Conservation (phyloP, 2,329 filamentous ascomycete genomes). For the Orbilia ellipsospora region DNA sequence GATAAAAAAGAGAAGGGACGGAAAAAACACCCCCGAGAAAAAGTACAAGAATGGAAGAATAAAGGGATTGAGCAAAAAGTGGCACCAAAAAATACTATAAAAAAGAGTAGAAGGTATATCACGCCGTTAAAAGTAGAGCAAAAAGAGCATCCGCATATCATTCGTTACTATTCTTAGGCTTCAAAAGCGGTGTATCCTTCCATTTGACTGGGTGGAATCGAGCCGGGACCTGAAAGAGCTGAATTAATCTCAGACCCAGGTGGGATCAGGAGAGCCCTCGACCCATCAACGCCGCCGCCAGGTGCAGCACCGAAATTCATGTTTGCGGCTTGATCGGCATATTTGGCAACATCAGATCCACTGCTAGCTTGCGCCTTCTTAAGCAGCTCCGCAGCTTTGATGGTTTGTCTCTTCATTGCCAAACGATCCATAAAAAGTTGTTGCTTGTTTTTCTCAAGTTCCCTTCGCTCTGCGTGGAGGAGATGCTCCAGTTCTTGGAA, state of each 20-base stretch:
- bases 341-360: constrained; percentile 61
- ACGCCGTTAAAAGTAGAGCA: constrained; percentile 22
- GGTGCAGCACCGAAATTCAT: constrained; percentile 42
- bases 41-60: constrained; percentile 29
- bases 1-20: constrained; percentile 7
- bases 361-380: constrained; percentile 65
- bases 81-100: constrained; percentile 2
- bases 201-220: constrained; percentile 49
- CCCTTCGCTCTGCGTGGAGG: constrained; percentile 88
- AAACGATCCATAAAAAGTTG: constrained; percentile 93
- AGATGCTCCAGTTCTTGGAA: constrained; percentile 96
- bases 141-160: constrained; percentile 13
- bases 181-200: constrained; percentile 49
- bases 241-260: constrained; percentile 31
- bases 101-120: constrained; percentile 14
- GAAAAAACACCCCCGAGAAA: constrained; percentile 26
- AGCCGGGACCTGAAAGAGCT: constrained; percentile 27
- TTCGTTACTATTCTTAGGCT: constrained; percentile 18
- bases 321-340: constrained; percentile 60
- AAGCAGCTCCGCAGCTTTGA: constrained; percentile 82
- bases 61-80: not conserved
- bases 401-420: constrained; percentile 86
- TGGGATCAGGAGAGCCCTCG: constrained; percentile 61
- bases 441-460: constrained; percentile 90
- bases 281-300: constrained; percentile 63